These are phyloP conservation scores for Cladosporium austrohemisphaericum DNA, from an alignment of 2,329 filamentous ascomycete genomes.

Conservation along the genomic window DNA sequence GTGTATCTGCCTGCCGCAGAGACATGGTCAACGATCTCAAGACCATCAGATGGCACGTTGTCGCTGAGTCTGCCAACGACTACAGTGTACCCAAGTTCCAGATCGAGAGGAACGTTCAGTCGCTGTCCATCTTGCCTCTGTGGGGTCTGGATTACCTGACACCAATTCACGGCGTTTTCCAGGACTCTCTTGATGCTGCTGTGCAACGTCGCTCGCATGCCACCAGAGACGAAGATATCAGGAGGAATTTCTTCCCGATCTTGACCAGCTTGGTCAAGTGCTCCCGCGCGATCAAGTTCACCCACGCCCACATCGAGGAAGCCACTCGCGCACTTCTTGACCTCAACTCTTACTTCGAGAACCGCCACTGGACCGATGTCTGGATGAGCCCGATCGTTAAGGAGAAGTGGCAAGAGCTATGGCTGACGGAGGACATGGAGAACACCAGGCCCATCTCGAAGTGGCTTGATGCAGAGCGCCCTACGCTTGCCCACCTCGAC, in stretches of 20 bases:
- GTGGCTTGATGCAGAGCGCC: constrained; percentile 46
- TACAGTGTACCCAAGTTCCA: constrained; percentile 43
- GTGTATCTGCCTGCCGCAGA: constrained; percentile 41
- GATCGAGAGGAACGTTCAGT: constrained; percentile 42
- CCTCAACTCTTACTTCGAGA: constrained; percentile 45
- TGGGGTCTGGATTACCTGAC: constrained; percentile 43
- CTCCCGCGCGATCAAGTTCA: constrained; percentile 37
- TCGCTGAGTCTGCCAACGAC: constrained; percentile 42
- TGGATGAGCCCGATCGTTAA: constrained; percentile 48
- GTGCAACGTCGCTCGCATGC: constrained; percentile 34
- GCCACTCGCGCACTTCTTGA: constrained; percentile 40
- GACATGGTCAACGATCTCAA: constrained; percentile 42
- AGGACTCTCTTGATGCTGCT: constrained; percentile 40
- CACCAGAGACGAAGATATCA: constrained; percentile 34
- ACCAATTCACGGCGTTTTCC: constrained; percentile 40
- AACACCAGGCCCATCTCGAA: constrained; percentile 40
- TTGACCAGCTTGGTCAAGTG: constrained; percentile 39
- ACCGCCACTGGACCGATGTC: constrained; percentile 45
- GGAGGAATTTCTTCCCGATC: constrained; percentile 39
- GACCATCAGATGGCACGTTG: constrained; percentile 43
- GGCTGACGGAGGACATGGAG: constrained; percentile 43
- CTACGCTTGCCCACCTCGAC: constrained; percentile 46
- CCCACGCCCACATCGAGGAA: constrained; percentile 38
- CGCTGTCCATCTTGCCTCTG: constrained; percentile 40
- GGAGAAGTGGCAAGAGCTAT: constrained; percentile 44